Conservation (phyloP, 768 basidiomycete genomes). For the Lyophyllum shimeji region DNA sequence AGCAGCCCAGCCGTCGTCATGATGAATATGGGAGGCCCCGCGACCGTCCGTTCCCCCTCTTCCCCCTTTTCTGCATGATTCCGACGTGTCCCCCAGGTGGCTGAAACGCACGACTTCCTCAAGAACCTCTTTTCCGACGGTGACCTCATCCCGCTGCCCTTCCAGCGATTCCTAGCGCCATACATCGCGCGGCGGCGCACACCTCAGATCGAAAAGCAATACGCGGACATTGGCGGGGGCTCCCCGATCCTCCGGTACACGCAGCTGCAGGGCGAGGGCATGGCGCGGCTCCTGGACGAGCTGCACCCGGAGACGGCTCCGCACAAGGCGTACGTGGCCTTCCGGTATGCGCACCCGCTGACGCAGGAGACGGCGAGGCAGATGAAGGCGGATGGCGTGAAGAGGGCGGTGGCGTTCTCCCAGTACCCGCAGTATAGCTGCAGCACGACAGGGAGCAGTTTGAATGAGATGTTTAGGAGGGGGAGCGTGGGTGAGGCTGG, state of each 20-base stretch:
- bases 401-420: constrained; percentile 91
- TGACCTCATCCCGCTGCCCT: constrained; percentile 94
- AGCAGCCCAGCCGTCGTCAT: constrained; percentile 73
- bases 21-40: constrained; percentile 99
- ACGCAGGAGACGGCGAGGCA: constrained; percentile 80
- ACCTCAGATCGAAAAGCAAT: constrained; percentile 93
- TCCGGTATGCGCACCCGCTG: constrained; percentile 89
- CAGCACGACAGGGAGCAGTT: constrained; percentile 94
- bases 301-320: constrained; percentile 92
- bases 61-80: constrained; percentile 1
- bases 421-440: constrained; percentile 99
- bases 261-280: constrained; percentile 80
- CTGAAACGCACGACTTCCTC: constrained; percentile 92
- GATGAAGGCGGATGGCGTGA: constrained; percentile 90
- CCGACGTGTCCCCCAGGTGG: constrained; percentile 53
- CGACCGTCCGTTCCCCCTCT: constrained; percentile 58
- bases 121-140: constrained; percentile 88
- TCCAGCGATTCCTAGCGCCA: constrained; percentile 86
- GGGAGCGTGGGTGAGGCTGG: constrained; percentile 62
- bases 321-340: constrained; percentile 94
- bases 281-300: constrained; percentile 91
- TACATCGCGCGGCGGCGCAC: constrained; percentile 86
- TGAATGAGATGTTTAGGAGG: constrained; percentile 86
- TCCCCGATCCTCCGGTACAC: constrained; percentile 95
- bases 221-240: constrained; percentile 92